Evolutionary conservation across 306 rosid genomes (phyloP).

Genomic region (Dryas octopetala): DNA sequence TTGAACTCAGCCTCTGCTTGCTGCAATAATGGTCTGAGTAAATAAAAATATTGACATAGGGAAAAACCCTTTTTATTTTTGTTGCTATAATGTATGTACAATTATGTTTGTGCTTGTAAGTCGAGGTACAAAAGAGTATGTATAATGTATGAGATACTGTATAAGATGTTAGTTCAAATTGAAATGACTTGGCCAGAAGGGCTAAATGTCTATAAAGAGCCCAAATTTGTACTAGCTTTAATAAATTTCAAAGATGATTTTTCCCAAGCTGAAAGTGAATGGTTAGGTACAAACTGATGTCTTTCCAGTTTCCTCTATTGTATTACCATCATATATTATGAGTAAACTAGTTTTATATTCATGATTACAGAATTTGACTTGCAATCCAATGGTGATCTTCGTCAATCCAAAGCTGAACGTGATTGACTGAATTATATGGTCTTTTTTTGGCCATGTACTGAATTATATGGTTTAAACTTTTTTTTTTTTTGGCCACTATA

Average conservation of each 20-base stretch:
- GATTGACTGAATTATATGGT: neutral
- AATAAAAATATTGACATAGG: neutral
- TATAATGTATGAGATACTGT: neutral
- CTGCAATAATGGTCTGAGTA: neutral
- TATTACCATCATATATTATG: no score
- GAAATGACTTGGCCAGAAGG: neutral
- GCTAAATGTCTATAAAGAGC: no score
- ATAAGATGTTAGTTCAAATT: neutral
- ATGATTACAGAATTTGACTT: no score
- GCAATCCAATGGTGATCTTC: no score
- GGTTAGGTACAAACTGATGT: neutral
- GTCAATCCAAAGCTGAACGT: no score
- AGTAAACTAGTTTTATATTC: no score
- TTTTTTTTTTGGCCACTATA: no score
- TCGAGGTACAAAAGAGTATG: neutral
- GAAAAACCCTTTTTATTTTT: neutral
- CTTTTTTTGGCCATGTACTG: no score
- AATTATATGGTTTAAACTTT: no score
- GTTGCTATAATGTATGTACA: neutral
- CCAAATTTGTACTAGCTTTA: no score
- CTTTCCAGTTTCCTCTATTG: neutral
- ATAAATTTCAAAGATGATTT: no score
- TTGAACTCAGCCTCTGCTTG: neutral
- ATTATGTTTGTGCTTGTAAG: neutral
- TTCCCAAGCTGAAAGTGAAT: neutral